Percentiles rank a stretch among this genome's conserved stretches.
These are phyloP conservation scores for Chlamydomonas reinhardtii DNA, from an alignment of 163 green algal species.

Conservation along the genomic window DNA sequence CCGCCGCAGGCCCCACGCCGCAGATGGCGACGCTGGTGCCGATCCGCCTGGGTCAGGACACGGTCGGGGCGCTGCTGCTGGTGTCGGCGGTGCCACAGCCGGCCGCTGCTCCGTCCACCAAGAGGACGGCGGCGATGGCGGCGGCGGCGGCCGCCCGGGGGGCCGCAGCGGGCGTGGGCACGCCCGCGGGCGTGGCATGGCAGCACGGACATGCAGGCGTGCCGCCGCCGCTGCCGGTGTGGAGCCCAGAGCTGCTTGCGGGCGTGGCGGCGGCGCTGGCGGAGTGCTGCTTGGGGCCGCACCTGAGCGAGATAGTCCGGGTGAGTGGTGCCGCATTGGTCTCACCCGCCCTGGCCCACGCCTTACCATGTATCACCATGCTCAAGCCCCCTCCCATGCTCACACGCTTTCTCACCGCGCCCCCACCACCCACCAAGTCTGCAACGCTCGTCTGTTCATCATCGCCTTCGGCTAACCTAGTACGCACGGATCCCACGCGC, in stretches of 20 bases:
- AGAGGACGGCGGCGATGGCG: neutral
- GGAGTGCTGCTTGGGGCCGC: constrained; percentile 28
- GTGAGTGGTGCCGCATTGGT: neutral
- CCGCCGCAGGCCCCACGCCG: neutral
- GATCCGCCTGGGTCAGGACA: neutral
- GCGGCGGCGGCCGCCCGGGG: neutral
- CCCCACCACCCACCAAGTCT: too few species aligned
- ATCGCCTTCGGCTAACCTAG: too few species aligned
- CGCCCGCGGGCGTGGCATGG: neutral
- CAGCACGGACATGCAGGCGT: too few species aligned
- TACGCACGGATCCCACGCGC: neutral
- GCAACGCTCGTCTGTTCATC: too few species aligned
- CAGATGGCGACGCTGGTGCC: neutral
- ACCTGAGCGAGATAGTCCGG: constrained; percentile 2
- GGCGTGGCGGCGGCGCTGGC: neutral
- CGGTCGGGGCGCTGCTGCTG: constrained; percentile 27
- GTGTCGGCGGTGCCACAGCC: neutral
- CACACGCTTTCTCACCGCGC: too few species aligned
- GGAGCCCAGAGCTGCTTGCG: neutral
- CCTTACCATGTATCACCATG: too few species aligned
- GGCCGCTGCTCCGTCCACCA: neutral
- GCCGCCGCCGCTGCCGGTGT: neutral
- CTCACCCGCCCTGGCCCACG: too few species aligned
- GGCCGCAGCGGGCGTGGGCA: neutral
- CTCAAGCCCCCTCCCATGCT: too few species aligned